phyloP scores from a whole-genome alignment of 2,329 filamentous ascomycete species.

The Fusarium denticulatum region DNA sequence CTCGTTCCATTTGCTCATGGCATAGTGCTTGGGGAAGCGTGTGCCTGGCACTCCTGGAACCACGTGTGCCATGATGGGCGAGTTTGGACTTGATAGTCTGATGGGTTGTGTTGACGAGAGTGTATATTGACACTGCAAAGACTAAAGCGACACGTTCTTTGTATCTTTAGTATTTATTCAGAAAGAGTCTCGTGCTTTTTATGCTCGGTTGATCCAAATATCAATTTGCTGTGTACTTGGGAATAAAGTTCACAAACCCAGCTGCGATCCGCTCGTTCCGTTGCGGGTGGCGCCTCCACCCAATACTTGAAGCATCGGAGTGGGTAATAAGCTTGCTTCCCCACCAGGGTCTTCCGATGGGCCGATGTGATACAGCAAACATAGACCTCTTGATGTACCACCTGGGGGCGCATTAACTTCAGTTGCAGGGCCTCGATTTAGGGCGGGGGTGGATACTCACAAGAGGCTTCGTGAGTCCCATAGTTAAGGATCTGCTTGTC shows the following conservation, averaged over 20 bases:
- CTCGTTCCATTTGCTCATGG: slow-evolving; percentile 19
- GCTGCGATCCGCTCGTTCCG: neutral
- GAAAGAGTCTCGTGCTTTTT: neutral
- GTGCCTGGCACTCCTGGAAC: slow-evolving; percentile 10
- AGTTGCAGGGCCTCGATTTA: neutral
- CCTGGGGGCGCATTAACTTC: neutral
- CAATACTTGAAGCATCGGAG: neutral
- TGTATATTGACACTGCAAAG: neutral
- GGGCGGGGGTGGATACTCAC: neutral
- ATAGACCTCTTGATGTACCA: neutral
- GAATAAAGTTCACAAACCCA: neutral
- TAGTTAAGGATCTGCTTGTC: neutral
- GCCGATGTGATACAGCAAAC: neutral
- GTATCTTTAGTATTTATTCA: neutral
- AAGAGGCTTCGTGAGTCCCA: neutral
- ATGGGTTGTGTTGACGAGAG: neutral
- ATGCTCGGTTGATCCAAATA: neutral
- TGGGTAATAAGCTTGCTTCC: neutral
- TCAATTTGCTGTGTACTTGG: neutral
- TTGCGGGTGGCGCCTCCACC: neutral
- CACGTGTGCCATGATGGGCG: neutral
- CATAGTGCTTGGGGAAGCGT: slow-evolving; percentile 10
- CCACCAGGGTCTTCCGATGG: neutral
- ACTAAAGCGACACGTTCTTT: neutral
- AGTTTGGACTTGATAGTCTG: neutral